Evolutionary conservation across 768 basidiomycete genomes (phyloP), one percentile per base, ranked within the genome.

Genomic region (Xerocomellus intermedius): DNA sequence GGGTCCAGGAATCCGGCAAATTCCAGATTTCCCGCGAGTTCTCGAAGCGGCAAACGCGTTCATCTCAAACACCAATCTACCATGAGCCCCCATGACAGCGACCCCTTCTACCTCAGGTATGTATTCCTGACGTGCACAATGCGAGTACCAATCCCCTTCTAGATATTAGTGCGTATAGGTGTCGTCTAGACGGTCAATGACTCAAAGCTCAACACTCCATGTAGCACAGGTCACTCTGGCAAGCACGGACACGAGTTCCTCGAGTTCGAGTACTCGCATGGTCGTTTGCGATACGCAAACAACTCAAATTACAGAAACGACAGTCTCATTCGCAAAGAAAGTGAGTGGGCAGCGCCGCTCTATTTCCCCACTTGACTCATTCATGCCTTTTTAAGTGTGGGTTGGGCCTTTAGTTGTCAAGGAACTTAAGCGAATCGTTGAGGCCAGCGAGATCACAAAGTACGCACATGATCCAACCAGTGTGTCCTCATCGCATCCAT

Each of bases 271-370:
- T 98, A 98, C 76, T 89, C 92, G 14, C 91, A 95, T 77, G 96
- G 96, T 37, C 87, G 96, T 61, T 81, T 98, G 52, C 84, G 97
- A 62, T 99, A 98, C 71, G 97, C 97, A 58, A 96, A 98, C 79
- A 98, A 98, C 79, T 98, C 96, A 10, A 99, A 99, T 74, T 99
- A 99, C 75, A 79, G 97, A 32, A 98, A 98, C 65, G 97, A 99
- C 75, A 90, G 88, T 71, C 77, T 99, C 46, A 98, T 99, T 69
- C 84, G 96, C 58, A 98, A 98, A 91, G 97, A 99, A 75, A 97
- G 95, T 97, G 63, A 65, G 93, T 81, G 9, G 19, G 13, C 54
- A 26, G 3, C 24, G 10, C n/a, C 7, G 2, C 5, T 50, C 7
- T n/a, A 19, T 22, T n/a, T 24, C 8, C 30, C 9, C 21, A 3